Conservation (phyloP, 2,329 filamentous ascomycete species). For the Talaromyces amestolkiae region DNA sequence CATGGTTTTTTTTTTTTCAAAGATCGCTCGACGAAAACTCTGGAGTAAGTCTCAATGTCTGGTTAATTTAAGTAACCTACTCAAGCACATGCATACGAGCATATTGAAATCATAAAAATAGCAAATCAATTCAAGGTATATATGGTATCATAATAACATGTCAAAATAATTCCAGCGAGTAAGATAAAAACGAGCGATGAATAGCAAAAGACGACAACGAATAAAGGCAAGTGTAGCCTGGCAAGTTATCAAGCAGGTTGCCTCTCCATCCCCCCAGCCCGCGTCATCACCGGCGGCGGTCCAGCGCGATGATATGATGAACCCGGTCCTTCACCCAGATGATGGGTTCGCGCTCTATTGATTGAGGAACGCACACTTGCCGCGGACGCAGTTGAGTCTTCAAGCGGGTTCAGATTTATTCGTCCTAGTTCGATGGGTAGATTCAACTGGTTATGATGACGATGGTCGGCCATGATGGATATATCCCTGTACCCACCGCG, state of each 20-base stretch:
- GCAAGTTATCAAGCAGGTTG: constrained; percentile 32
- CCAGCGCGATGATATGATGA: constrained; percentile 29
- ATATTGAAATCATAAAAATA: not conserved
- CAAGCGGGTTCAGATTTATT: constrained; percentile 23
- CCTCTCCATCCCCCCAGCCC: constrained; percentile 37
- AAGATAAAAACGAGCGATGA: not conserved
- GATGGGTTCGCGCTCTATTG: constrained; percentile 20
- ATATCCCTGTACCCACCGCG: constrained; percentile 17
- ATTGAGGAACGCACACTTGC: constrained; percentile 13
- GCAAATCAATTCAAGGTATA: not conserved
- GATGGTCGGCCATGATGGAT: constrained; percentile 24
- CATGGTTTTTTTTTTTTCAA: too few relatives aligned
- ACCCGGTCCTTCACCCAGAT: constrained; percentile 24
- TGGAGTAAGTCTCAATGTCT: too few relatives aligned
- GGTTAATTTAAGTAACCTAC: too few relatives aligned
- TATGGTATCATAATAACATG: constrained; percentile 2
- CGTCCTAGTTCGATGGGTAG: constrained; percentile 30
- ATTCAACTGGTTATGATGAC: constrained; percentile 9
- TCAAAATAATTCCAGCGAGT: not conserved
- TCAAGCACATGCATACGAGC: not conserved
- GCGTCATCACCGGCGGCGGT: constrained; percentile 29
- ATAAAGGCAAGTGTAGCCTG: not conserved
- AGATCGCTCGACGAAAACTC: too few relatives aligned
- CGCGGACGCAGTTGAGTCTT: constrained; percentile 20
- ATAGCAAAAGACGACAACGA: not conserved